Base-by-base conservation (phyloP, 768 basidiomycete species). In the Hypsizygus marmoreus region DNA sequence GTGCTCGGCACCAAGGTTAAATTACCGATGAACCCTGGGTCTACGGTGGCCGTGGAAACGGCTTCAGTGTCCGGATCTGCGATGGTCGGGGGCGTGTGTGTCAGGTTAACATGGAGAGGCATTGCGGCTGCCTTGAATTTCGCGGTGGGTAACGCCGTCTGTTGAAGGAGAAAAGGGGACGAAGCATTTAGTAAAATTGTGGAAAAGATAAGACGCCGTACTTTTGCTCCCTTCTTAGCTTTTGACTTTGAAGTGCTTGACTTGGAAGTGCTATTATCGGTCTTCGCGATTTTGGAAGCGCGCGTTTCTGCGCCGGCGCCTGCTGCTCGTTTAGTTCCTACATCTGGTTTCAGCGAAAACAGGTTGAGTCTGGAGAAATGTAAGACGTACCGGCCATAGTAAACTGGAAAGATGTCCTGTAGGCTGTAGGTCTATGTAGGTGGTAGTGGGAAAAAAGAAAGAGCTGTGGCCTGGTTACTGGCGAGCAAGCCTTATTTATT, bases 31-130 rank as follows among this genome's bases (percentile, higher is more conserved):
- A 78, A 73, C 8, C 86, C 88, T 20, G 80, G 71, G 63, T 89
- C 88, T 3, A 60, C 64, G 3, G 66, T 56, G 5, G 68, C 64
- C 4, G 58, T 54, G 9, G 69, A 51, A 14, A 60, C 61, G 17
- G 67, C 59, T 23, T 63, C 69, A n/a, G 64, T 67, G 43, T 69
- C 69, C n/a, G 65, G 64, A 43, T 70, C 68, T 7, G 57, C 40
- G 24, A 70, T 61, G 17, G 61, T 56, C 8, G 80, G 80, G 3
- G 76, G 74, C 1, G 81, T 84, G 57, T 81, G 76, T 4, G 82
- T 84, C 40, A 88, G 51, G 53, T 74, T 76, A 37, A 83, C 69
- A 54, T 90, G 81, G 6, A 92, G 63, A 2, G 90, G 87, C 12
- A 81, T 64, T 6, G 88, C 89, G 45, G 75, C 76, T n/a, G 73